A percentile compares a stretch with the other conserved stretches of the same genome.
Conservation (phyloP, 768 basidiomycete species). For the Termitomyces sp. region DNA sequence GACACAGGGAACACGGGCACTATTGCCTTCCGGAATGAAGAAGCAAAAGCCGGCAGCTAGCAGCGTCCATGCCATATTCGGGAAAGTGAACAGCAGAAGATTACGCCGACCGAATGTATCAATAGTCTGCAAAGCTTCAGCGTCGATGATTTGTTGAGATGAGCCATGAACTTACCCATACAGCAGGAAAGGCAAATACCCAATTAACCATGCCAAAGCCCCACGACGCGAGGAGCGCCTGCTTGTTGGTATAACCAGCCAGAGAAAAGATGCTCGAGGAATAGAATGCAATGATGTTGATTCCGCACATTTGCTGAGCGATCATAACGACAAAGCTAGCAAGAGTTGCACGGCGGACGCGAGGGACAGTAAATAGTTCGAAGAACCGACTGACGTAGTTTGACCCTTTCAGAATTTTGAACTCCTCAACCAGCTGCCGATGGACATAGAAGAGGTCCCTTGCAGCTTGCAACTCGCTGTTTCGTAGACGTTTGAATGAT, state of each 20-base stretch:
- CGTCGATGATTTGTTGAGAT: conserved; percentile 15
- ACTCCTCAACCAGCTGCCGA: conserved; percentile 62
- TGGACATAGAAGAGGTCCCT: conserved; percentile 77
- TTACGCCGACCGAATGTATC: conserved; percentile 78
- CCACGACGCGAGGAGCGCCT: conserved; percentile 58
- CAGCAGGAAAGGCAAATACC: conserved; percentile 60
- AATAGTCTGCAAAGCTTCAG: conserved; percentile 35
- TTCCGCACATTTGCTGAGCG: conserved; percentile 79
- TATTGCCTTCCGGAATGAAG: conserved; percentile 32
- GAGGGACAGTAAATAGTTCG: conserved; percentile 73
- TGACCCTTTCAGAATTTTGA: conserved; percentile 45
- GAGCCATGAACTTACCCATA: conserved; percentile 37
- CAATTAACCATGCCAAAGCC: conserved; percentile 68
- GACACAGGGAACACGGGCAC: conserved; percentile 36
- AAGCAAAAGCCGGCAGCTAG: conserved; percentile 74
- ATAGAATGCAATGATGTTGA: conserved; percentile 79
- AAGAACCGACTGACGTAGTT: conserved; percentile 42
- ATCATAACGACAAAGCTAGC: conserved; percentile 56
- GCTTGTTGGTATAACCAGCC: conserved; percentile 47
- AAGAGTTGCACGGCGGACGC: conserved; percentile 46
- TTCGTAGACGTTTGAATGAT: conserved; percentile 62
- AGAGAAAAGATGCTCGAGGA: conserved; percentile 67
- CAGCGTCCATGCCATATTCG: conserved; percentile 72
- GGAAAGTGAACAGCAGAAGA: conserved; percentile 73
- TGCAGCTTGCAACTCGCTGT: conserved; percentile 69